A percentile compares a stretch with the other conserved stretches of the same genome.
Conservation (phyloP, 176 grass and related monocot genomes). For the Pontederia paniculata region DNA sequence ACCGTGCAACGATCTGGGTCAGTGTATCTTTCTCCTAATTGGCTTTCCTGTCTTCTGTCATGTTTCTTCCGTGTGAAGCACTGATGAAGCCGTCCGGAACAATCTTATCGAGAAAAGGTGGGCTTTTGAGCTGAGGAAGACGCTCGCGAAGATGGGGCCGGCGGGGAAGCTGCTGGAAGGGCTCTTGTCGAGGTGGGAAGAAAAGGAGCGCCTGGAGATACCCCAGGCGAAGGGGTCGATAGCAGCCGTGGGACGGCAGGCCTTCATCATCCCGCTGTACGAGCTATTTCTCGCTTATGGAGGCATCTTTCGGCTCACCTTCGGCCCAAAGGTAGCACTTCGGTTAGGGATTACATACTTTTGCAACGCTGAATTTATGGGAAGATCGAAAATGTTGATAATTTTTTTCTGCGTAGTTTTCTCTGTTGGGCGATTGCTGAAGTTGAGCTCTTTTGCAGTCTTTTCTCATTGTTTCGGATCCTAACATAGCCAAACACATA, state of each 20-base stretch:
- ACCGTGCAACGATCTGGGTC: conserved; percentile 54
- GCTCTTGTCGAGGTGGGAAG: conserved; percentile 38
- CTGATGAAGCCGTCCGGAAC: background rate
- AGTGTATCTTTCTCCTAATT: background rate
- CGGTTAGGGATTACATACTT: background rate
- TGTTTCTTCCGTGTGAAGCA: background rate
- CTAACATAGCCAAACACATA: conserved; percentile 76
- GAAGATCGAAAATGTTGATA: background rate
- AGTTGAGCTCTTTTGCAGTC: conserved; percentile 31
- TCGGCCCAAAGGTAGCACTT: conserved; percentile 66
- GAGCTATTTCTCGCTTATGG: conserved; percentile 86
- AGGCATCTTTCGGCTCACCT: conserved; percentile 87
- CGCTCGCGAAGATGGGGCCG: conserved; percentile 34
- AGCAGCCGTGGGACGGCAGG: conserved; percentile 34
- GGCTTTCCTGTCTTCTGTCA: background rate
- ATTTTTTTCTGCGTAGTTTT: background rate
- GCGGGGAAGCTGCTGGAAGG: conserved; percentile 34
- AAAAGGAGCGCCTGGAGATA: conserved; percentile 32
- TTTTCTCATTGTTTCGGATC: conserved; percentile 95
- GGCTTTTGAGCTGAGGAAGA: conserved; percentile 30
- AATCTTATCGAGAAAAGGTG: conserved; percentile 34
- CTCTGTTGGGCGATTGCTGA: background rate
- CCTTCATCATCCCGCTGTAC: conserved; percentile 87
- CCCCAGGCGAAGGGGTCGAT: conserved; percentile 64
- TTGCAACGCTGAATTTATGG: background rate